Conservation (phyloP, 2,329 filamentous ascomycete species). For the Colletotrichum horii region DNA sequence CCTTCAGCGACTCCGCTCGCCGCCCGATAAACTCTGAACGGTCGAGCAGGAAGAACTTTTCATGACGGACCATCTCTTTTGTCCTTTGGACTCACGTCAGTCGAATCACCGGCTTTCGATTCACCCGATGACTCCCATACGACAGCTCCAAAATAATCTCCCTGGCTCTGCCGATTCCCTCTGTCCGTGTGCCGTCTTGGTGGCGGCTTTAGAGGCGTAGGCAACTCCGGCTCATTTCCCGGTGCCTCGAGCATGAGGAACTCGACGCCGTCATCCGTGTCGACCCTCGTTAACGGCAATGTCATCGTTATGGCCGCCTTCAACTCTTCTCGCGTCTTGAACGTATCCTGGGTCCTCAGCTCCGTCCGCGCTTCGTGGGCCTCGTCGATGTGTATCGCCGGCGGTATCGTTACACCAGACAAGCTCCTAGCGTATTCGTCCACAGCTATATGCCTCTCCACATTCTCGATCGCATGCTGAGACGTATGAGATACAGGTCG, state of each 20-base stretch:
- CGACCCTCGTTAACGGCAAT: not conserved
- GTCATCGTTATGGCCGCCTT: not conserved
- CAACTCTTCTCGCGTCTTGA: not conserved
- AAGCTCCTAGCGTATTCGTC: not conserved
- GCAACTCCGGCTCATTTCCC: not conserved
- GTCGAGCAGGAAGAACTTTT: not conserved
- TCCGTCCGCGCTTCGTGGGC: not conserved
- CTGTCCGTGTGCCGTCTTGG: not conserved
- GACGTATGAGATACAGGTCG: not conserved
- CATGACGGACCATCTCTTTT: not conserved
- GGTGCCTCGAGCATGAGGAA: not conserved
- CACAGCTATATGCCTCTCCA: not conserved
- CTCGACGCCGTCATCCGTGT: constrained; percentile 11
- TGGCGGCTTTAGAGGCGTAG: constrained; percentile 4
- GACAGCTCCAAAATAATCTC: not conserved
- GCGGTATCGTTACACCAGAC: not conserved
- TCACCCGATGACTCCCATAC: not conserved
- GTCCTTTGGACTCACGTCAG: not conserved
- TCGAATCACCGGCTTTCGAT: not conserved
- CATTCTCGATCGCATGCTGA: not conserved
- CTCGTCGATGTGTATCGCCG: not conserved
- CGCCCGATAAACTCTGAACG: not conserved
- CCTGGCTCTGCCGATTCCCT: not conserved
- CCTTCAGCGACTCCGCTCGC: not conserved
- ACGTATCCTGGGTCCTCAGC: not conserved